Conservation (phyloP, 1,139 yeast species). For the Saccharomyces hybrid region DNA sequence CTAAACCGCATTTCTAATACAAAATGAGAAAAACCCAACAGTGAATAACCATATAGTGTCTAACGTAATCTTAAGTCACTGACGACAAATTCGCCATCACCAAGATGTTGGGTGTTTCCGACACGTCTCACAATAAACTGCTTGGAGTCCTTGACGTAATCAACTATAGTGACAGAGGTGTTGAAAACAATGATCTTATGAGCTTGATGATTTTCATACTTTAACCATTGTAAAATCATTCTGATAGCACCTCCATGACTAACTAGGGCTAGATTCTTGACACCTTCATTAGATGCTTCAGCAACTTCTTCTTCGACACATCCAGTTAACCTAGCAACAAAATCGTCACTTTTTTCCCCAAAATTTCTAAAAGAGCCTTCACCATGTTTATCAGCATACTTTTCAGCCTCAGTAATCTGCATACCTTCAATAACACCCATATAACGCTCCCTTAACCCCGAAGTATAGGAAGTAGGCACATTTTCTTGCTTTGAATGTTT, state of each 20-base stretch:
- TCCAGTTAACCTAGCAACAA: conserved; percentile 43
- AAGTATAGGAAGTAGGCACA: conserved; percentile 20
- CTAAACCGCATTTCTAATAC: neutral
- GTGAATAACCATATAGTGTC: neutral
- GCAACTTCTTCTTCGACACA: conserved; percentile 43
- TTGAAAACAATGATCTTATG: conserved; percentile 54
- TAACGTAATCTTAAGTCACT: conserved; percentile 41
- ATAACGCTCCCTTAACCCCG: conserved; percentile 57
- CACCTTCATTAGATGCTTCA: conserved; percentile 30
- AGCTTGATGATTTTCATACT: conserved; percentile 32
- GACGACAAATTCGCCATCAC: conserved; percentile 45
- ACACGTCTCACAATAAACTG: conserved; percentile 42
- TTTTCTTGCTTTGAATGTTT: conserved; percentile 12
- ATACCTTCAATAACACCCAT: conserved; percentile 83
- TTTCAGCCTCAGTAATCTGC: conserved; percentile 57
- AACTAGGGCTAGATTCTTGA: conserved; percentile 51
- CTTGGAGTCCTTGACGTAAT: conserved; percentile 37
- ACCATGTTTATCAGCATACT: conserved; percentile 43
- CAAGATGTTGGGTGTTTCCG: conserved; percentile 59
- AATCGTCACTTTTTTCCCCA: conserved; percentile 47
- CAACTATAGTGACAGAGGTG: conserved; percentile 63
- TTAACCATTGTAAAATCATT: conserved; percentile 40
- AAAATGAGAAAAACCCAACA: neutral
- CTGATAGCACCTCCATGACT: conserved; percentile 87
- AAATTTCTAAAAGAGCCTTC: conserved; percentile 38